phyloP scores from a whole-genome alignment of 164 flowering plant genomes.

The Stephania cephalantha region DNA sequence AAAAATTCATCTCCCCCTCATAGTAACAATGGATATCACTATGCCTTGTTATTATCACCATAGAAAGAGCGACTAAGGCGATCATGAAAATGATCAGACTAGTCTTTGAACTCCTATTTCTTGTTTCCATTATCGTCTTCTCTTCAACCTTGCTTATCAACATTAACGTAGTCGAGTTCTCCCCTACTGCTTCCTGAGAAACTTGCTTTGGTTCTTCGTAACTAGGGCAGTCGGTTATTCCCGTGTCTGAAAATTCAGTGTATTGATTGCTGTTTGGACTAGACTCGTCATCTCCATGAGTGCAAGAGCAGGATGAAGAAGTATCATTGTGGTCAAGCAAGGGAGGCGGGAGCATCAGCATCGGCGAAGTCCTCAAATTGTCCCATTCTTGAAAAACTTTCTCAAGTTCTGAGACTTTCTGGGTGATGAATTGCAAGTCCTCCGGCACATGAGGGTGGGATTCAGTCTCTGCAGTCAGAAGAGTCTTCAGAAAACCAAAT shows the following conservation, averaged over 20 bases:
- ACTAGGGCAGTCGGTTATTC: not conserved
- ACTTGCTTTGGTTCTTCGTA: constrained; percentile 3
- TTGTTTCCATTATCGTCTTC: constrained; percentile 4
- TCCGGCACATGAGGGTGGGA: constrained; percentile 24
- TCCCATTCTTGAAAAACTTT: constrained; percentile 19
- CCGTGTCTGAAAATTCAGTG: not conserved
- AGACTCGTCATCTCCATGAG: constrained; percentile 17
- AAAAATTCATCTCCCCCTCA: not conserved
- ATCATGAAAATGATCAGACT: constrained; percentile 15
- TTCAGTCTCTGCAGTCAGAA: constrained; percentile 30
- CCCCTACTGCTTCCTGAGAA: not conserved
- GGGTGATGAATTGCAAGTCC: constrained; percentile 24
- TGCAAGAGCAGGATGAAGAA: constrained; percentile 29
- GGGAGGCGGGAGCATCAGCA: not conserved
- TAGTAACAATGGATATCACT: constrained; percentile 4
- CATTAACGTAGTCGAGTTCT: not conserved
- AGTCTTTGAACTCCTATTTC: constrained; percentile 5
- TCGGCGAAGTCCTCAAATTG: not conserved
- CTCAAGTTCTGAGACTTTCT: constrained; percentile 22
- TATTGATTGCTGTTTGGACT: constrained; percentile 28
- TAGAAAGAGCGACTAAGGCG: constrained; percentile 21
- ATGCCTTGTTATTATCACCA: constrained; percentile 12
- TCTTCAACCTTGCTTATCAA: not conserved
- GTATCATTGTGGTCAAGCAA: constrained; percentile 2
- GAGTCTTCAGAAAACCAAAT: constrained; percentile 22